Evolutionary conservation across 2,329 filamentous ascomycete species (phyloP), one percentile per base, ranked within the genome.

Genomic region (Fusarium agapanthi): DNA sequence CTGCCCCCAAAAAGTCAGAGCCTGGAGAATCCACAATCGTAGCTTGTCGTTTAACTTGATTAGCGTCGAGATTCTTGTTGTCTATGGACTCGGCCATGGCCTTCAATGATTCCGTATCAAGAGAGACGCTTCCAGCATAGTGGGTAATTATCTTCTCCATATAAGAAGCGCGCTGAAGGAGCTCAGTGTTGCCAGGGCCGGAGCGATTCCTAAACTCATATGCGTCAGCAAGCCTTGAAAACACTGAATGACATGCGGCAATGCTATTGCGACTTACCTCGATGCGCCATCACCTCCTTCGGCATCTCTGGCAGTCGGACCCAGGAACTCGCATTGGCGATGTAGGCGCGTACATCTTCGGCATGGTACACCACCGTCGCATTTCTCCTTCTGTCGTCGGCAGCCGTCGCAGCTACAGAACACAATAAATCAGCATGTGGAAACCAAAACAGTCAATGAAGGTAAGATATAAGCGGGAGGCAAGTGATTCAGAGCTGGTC

Each of bases 381-480:
- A 88, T 79, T 88, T 88, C 77, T 88, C 87, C 75, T 88, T 88
- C 64, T 86, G 83, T 69, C 86, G 83, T 65, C 87, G 86, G 77
- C 86, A 88, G 58, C 84, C 85, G 75, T 88, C 86, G 74, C 87
- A 88, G 65, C 87, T 88, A 53, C 37, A 53, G 38, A 37, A 48
- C n/a, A 34, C 34, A 26, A 22, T n/a, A 24, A 65, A 38, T 74
- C 38, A 74, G 72, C 57, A 65, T 50, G 32, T 28, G 14, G 7
- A 20, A 56, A n/a, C 16, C 11, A 30, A 20, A 7, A 26, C 24
- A 44, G 35, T 35, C 24, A 47, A 57, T 41, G 44, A 24, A n/a
- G 13, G 40, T 34, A 16, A 40, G 34, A 58, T 35, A 50, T 24
- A 22, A 55, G 35, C 13, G 22, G 35, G 58, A 47, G 38, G 48